A percentile compares a stretch with the other conserved stretches of the same genome.
Conservation (phyloP, 1,139 yeast genomes). For the Citeromyces hawaiiensis region DNA sequence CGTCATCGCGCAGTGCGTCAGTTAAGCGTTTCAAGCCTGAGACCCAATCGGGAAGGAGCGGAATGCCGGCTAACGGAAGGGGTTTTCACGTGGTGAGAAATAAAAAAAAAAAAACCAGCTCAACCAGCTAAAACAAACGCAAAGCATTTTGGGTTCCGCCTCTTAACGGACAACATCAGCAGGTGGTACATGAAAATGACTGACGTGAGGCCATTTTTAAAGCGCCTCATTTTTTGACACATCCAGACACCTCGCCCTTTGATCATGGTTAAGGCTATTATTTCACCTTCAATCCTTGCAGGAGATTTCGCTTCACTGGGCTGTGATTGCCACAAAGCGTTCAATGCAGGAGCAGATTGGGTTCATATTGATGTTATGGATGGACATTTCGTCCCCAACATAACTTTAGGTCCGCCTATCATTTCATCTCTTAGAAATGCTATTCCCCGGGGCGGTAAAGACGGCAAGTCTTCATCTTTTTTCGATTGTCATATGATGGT, state of each 20-base stretch:
- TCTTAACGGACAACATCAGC: not conserved
- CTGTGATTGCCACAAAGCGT: slow-evolving; percentile 72
- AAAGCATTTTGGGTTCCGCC: not conserved
- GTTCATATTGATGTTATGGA: slow-evolving; percentile 97
- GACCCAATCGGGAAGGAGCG: not conserved
- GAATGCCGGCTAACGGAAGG: not conserved
- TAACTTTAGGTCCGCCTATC: slow-evolving; percentile 60
- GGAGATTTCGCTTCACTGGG: slow-evolving; percentile 87
- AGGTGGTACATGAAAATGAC: not conserved
- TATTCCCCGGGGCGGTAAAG: slow-evolving; percentile 43
- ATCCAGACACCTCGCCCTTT: not conserved
- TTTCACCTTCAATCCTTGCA: slow-evolving; percentile 96
- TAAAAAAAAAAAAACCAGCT: not conserved
- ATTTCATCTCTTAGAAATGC: slow-evolving; percentile 67
- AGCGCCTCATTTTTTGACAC: not conserved
- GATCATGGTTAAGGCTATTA: slow-evolving; percentile 60
- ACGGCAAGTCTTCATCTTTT: slow-evolving; percentile 39
- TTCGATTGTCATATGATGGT: slow-evolving; percentile 99
- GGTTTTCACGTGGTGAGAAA: not conserved
- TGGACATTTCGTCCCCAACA: slow-evolving; percentile 2
- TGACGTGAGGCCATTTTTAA: not conserved
- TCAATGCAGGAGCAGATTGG: slow-evolving; percentile 80
- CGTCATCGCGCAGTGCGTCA: not conserved
- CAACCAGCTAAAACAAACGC: not conserved
- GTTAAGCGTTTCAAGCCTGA: not conserved